Evolutionary conservation across 73 alveolate genomes (phyloP), one percentile per base, ranked within the genome.

Genomic region (Paramecium pentaurelia): DNA sequence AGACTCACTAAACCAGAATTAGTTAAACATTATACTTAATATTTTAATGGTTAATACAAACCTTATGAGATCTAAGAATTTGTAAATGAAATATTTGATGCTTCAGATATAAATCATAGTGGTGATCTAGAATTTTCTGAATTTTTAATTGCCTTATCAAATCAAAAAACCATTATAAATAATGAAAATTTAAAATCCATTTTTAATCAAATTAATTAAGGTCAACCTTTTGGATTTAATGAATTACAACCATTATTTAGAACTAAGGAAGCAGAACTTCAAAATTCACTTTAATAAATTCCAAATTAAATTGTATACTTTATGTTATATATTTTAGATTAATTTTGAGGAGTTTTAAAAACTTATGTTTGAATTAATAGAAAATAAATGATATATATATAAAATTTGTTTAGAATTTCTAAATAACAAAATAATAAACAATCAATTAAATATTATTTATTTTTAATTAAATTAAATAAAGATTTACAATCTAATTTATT

Each of bases 101-200:
- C 84, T 12, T 64, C 84, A 64, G 84, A 64, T 32, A 16, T 64
- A 25, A 64, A 64, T 34, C 47, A 64, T 64, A 64, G 47, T 64
- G 84, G 84, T 32, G 84, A 64, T 10, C 28, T 64, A 12, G 84
- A 64, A 64, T n/a, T 64, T 64, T 64, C 84, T 64, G 84, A 64
- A 28, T 64, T 64, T 34, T 16, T 64, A 14, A 11, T 64, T 34
- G 84, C 84, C 28, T 11, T 64, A 9, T 28, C 84, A 32, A 64
- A 64, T 64, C 42, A 9, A 28, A 64, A 64, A 64, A 32, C 84
- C 8, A 28, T 64, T 12, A 64, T 64, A 8, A 64, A 36, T 14
- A 32, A 64, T 32, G 84, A 64, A 64, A 64, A 64, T 28, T 32
- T 64, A 18, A 64, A 64, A 8, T 32, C 25, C 30, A 64, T 64